Evolutionary conservation across 495 filamentous ascomycete genomes (phyloP), one percentile per base, ranked within the genome.

Genomic region (Evansstolkia leycettana): DNA sequence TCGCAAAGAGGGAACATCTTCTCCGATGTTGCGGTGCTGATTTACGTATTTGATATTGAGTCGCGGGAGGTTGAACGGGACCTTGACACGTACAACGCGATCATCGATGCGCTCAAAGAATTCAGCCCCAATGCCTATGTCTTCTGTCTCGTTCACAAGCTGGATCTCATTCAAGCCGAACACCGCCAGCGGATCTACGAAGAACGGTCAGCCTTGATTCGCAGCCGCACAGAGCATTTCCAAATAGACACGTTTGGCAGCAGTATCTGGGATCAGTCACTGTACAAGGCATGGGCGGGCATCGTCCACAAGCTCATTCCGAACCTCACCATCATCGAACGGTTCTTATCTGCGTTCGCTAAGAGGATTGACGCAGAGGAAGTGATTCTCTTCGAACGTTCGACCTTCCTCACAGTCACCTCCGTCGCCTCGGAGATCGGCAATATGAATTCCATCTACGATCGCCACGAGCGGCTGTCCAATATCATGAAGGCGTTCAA

Each of bases 11-110:
- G 82, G 38, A 89, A 95, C 64, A 89, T 96, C 60, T 98, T 98
- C 69, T 80, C 77, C 49, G 85, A 85, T 58, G 90, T 98, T 36
- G 90, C 88, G 13, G 89, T 96, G 40, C 71, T 98, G 8, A 98
- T 98, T 64, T 98, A 95, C 65, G 92, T 98, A 51, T 98, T 98
- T 61, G 90, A 98, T 54, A 89, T 95, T 4, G 90, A 95, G 54
- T 92, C 84, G 15, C 79, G 84, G 44, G 90, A 95, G 50, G 84
- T 93, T 42, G 81, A 86, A 14, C 76, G 84, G 39, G 92, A 96
- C 55, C 73, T 94, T 30, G 74, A 86, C 35, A 90, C 82, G 25
- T 98, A 95, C 60, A 76, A 72, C 36, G 74, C 79, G 38, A 85
- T 94, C 51, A 84, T 94, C 49, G 66, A 75, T 34, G 90, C 90